Conservation (phyloP, 164 flowering plant genomes). For the Umbellularia californica region DNA sequence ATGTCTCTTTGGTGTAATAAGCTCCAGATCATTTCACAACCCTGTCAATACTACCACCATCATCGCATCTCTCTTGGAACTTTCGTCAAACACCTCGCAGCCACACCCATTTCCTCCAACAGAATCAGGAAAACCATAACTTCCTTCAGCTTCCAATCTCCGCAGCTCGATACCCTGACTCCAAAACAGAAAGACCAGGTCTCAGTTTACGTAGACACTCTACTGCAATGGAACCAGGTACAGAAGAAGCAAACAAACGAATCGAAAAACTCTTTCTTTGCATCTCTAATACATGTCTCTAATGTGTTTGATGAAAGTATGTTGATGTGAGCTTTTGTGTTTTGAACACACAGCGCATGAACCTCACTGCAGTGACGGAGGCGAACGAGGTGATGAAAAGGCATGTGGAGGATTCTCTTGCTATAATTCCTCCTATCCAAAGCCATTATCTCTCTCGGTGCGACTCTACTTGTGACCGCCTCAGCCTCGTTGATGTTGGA, state of each 20-base stretch:
- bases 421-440: slow-evolving; percentile 59
- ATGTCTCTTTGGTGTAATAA: slow-evolving; percentile 26
- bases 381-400: slow-evolving; percentile 69
- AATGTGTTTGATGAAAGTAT: no score
- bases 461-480: slow-evolving; percentile 29
- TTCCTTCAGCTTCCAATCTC: slow-evolving; percentile 12
- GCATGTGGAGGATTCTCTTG: slow-evolving; percentile 88
- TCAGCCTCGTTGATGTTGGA: slow-evolving; percentile 78
- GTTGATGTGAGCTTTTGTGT: neutral
- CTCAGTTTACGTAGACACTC: slow-evolving; percentile 12
- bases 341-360: slow-evolving; percentile 63
- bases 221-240: slow-evolving; percentile 17
- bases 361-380: slow-evolving; percentile 56
- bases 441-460: slow-evolving; percentile 43
- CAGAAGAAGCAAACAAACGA: neutral
- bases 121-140: slow-evolving; percentile 14
- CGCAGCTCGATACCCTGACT: slow-evolving; percentile 40
- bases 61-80: slow-evolving; percentile 27
- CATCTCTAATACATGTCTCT: no score
- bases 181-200: slow-evolving; percentile 57
- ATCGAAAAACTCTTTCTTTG: no score
- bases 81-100: slow-evolving; percentile 55
- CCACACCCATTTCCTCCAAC: slow-evolving; percentile 1
- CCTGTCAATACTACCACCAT: neutral
- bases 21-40: neutral